Conservation (phyloP, 768 basidiomycete species). For the Tephrocybe rancida region DNA sequence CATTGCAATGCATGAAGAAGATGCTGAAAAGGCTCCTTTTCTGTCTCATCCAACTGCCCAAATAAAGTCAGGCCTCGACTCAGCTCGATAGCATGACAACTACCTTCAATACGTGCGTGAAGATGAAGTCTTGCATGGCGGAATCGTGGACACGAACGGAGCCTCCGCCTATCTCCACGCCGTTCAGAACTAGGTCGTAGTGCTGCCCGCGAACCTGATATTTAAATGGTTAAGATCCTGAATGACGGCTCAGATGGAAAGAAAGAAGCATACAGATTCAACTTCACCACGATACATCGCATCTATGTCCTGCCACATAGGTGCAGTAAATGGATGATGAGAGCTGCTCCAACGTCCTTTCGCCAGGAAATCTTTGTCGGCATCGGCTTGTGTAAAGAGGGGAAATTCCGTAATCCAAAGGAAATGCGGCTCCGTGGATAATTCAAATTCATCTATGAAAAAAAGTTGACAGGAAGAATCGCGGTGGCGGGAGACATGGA, state of each 20-base stretch:
- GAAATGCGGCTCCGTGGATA: constrained; percentile 72
- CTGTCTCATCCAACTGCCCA: constrained; percentile 67
- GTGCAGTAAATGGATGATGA: constrained; percentile 97
- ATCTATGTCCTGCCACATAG: constrained; percentile 87
- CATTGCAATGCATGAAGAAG: constrained; percentile 84
- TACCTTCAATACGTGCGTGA: constrained; percentile 78
- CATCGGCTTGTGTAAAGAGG: constrained; percentile 82
- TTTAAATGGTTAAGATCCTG: constrained; percentile 1
- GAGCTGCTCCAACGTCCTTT: constrained; percentile 90
- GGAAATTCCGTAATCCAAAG: constrained; percentile 97
- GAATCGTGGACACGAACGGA: constrained; percentile 93
- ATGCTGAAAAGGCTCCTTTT: constrained; percentile 79
- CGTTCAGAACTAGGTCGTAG: constrained; percentile 94
- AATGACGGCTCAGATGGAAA: background rate
- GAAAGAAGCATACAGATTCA: constrained; percentile 44
- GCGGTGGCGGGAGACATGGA: constrained; percentile 5
- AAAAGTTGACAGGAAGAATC: constrained; percentile 12
- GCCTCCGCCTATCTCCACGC: constrained; percentile 92
- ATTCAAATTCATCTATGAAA: constrained; percentile 54
- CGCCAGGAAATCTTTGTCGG: constrained; percentile 85
- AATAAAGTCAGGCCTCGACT: constrained; percentile 10
- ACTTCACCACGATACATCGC: constrained; percentile 73
- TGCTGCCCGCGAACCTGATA: constrained; percentile 88
- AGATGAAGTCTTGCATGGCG: constrained; percentile 82
- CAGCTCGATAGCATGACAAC: background rate